Base-by-base conservation (phyloP, 331 rosid species). In the Acacia pycnantha region DNA sequence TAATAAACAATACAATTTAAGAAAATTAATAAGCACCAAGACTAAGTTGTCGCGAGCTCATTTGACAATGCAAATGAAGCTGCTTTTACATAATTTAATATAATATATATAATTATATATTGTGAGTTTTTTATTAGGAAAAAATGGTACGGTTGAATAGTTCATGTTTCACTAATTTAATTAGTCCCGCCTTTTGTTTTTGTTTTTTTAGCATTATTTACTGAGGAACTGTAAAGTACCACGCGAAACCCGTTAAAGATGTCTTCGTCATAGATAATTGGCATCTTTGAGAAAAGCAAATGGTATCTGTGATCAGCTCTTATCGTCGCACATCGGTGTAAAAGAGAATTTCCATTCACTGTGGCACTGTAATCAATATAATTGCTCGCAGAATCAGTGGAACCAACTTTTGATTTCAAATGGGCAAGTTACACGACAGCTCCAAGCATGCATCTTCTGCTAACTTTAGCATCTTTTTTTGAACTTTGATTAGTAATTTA, bases 231-330 rank as follows among this genome's bases (percentile, higher is more conserved):
- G 64, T 19, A 33, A 74, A 70, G 68, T 43, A 26, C 4, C 86
- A 78, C 73, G 54, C 73, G 86, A 76, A 80, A 80, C 67, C 10
- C 56, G 48, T 41, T 3, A 19, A 70, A 82, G 70, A 16, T n/a
- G 78, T 40, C 56, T 29, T 67, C 47, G 27, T 41, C 74, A 21
- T 64, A 4, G n/a, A 70, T 59, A 69, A 73, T 35, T 78, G 71
- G 77, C 73, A 44, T 58, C 77, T 41, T 82, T 74, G 24, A 27
- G 12, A 56, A 54, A 77, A 68, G 67, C 4, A 16, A 46, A 46
- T 70, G n/a, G 56, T 13, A 41, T 70, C 11, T 24, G 27, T 41
- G 75, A 44, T 70, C 24, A 22, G 31, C n/a, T 26, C 14, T 35
- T 19, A 35, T 6, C 24, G 44, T 54, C 27, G n/a, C 7, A 22